Evolutionary conservation across 1,139 yeast genomes (phyloP).

Genomic region (Pichiaceae sp.): DNA sequence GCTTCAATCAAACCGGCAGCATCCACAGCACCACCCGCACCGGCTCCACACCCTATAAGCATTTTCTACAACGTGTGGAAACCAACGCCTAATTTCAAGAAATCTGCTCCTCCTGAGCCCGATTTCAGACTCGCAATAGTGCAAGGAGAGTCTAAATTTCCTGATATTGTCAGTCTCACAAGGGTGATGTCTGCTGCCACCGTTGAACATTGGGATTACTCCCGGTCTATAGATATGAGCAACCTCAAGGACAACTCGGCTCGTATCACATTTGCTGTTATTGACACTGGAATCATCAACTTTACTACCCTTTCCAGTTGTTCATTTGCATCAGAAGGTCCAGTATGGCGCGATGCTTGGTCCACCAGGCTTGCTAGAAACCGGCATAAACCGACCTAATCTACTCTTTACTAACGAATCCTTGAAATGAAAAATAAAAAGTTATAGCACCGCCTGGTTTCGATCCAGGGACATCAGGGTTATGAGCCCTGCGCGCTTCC

Average conservation of each 20-base stretch:
- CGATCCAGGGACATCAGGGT: constrained; percentile 99
- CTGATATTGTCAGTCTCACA: constrained; percentile 36
- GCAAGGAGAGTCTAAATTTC: constrained; percentile 44
- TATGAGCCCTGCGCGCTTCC: constrained; percentile 40
- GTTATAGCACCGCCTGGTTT: constrained; percentile 90
- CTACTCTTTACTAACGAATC: background rate
- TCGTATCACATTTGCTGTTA: constrained; percentile 51
- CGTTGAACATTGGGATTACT: constrained; percentile 19
- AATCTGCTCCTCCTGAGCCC: constrained; percentile 61
- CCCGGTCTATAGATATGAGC: constrained; percentile 19
- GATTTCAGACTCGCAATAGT: constrained; percentile 66
- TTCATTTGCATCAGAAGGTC: constrained; percentile 40
- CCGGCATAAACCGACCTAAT: background rate
- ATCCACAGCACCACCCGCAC: background rate
- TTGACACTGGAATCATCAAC: constrained; percentile 67
- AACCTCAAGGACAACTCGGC: constrained; percentile 22
- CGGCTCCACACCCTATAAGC: background rate
- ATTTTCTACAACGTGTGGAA: constrained; percentile 54
- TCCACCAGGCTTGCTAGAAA: background rate
- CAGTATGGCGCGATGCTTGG: constrained; percentile 22
- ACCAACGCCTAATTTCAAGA: constrained; percentile 64
- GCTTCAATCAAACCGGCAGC: background rate
- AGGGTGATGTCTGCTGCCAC: constrained; percentile 24
- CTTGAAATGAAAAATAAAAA: constrained; percentile 9
- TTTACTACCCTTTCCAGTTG: constrained; percentile 55